phyloP scores from a whole-genome alignment of 352 stramenopile genomes.

The Plasmopara muralis region DNA sequence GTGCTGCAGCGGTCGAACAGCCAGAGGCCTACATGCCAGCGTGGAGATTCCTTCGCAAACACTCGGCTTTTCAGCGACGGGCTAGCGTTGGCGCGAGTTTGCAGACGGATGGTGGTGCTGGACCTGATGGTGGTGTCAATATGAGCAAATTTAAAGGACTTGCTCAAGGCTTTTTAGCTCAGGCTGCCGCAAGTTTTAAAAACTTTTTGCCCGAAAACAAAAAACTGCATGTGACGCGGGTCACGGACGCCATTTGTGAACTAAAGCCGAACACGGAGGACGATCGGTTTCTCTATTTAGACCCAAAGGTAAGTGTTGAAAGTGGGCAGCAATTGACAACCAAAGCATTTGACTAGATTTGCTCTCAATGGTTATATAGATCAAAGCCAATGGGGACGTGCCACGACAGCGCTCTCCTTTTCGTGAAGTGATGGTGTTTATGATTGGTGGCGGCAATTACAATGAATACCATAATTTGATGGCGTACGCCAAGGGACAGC shows the following conservation, averaged over 20 bases:
- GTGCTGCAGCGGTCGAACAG: conserved; percentile 26
- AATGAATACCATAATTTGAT: conserved; percentile 86
- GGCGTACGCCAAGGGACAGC: conserved; percentile 68
- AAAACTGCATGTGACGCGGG: conserved; percentile 78
- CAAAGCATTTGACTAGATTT: background rate
- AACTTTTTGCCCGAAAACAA: conserved; percentile 87
- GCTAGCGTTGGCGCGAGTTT: conserved; percentile 55
- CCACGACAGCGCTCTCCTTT: conserved; percentile 73
- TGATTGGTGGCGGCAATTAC: conserved; percentile 84
- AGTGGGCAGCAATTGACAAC: background rate
- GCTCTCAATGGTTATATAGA: conserved; percentile 21
- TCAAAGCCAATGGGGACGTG: conserved; percentile 64
- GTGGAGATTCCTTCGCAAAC: conserved; percentile 79
- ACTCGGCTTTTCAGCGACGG: conserved; percentile 76
- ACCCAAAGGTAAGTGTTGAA: conserved; percentile 53
- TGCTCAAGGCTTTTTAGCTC: conserved; percentile 70
- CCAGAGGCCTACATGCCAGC: conserved; percentile 42
- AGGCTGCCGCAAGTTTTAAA: conserved; percentile 78
- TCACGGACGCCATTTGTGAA: conserved; percentile 77
- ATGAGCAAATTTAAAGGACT: conserved; percentile 84
- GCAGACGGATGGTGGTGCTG: conserved; percentile 22
- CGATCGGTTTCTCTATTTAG: conserved; percentile 77
- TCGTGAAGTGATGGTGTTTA: conserved; percentile 81
- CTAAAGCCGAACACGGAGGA: conserved; percentile 76
- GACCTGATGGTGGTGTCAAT: conserved; percentile 38